Conservation (phyloP, 345 rosid genomes). For the Moringa oleifera region DNA sequence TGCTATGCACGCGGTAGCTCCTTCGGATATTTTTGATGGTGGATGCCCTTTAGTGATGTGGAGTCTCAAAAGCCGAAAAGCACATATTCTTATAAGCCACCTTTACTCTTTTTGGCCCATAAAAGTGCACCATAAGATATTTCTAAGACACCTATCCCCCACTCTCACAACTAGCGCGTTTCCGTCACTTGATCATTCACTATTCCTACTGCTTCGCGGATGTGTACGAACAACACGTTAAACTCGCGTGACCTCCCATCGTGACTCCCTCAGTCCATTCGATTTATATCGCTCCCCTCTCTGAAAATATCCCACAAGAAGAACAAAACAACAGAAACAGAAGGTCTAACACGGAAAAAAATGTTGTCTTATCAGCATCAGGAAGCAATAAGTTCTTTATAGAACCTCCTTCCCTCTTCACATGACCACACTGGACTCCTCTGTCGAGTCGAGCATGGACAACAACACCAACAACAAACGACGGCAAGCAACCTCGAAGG, state of each 20-base stretch:
- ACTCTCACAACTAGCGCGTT: neutral
- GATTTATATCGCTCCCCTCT: neutral
- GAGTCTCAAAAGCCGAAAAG: too few relatives aligned
- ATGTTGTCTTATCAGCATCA: neutral
- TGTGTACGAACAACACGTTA: too few relatives aligned
- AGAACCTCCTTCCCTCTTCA: neutral
- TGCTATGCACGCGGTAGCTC: too few relatives aligned
- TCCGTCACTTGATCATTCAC: neutral
- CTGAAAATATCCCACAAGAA: neutral
- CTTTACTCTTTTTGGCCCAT: too few relatives aligned
- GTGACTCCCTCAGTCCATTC: too few relatives aligned
- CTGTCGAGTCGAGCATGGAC: constrained; percentile 23
- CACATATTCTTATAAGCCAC: too few relatives aligned
- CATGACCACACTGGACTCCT: constrained; percentile 13
- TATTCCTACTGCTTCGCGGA: too few relatives aligned
- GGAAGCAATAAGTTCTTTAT: too few relatives aligned
- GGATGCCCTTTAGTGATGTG: too few relatives aligned
- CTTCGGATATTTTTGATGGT: too few relatives aligned
- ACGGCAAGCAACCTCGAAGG: constrained; percentile 5
- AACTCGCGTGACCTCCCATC: too few relatives aligned
- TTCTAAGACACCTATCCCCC: neutral
- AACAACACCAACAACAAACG: neutral
- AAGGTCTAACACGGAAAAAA: neutral
- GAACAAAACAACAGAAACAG: neutral
- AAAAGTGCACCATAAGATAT: too few relatives aligned